A percentile compares a stretch with the other conserved stretches of the same genome.
Conservation (phyloP, 2,329 filamentous ascomycete species). For the Colletotrichum sp. region DNA sequence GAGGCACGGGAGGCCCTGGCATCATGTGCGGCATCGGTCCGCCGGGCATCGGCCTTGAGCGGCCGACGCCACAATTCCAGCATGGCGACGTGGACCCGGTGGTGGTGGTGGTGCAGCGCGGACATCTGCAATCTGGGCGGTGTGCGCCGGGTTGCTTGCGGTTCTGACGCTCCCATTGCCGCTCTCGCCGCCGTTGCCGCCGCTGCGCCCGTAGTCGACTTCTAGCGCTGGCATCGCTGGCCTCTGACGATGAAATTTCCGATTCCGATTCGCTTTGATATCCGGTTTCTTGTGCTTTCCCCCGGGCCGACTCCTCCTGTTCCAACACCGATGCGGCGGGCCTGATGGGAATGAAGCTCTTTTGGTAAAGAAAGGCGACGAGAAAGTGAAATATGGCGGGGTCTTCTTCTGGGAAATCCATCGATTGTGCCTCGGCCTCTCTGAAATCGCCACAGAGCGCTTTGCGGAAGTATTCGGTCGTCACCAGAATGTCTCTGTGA, state of each 20-base stretch:
- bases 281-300: conserved; percentile 40
- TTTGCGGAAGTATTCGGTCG: conserved; percentile 53
- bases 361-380: conserved; percentile 55
- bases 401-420: conserved; percentile 56
- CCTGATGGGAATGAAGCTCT: conserved; percentile 48
- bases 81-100: conserved; percentile 36
- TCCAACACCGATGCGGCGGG: conserved; percentile 45
- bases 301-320: conserved; percentile 44
- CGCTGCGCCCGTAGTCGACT: conserved; percentile 36
- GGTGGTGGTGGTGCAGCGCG: conserved; percentile 37
- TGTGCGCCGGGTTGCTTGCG: conserved; percentile 50
- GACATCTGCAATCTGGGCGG: conserved; percentile 48
- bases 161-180: conserved; percentile 39
- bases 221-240: conserved; percentile 39
- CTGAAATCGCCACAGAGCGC: conserved; percentile 52
- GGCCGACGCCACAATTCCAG: conserved; percentile 44
- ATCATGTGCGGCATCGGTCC: conserved; percentile 23
- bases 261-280: conserved; percentile 37
- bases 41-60: conserved; percentile 31
- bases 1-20: not conserved
- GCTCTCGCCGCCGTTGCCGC: conserved; percentile 37
- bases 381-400: conserved; percentile 56
- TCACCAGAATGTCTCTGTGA: conserved; percentile 49
- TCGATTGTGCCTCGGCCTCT: conserved; percentile 49
- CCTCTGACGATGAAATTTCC: conserved; percentile 33